Percentiles rank a stretch among this genome's conserved stretches.
phyloP scores from a whole-genome alignment of 495 filamentous ascomycete species.

The Emericellopsis terricola region DNA sequence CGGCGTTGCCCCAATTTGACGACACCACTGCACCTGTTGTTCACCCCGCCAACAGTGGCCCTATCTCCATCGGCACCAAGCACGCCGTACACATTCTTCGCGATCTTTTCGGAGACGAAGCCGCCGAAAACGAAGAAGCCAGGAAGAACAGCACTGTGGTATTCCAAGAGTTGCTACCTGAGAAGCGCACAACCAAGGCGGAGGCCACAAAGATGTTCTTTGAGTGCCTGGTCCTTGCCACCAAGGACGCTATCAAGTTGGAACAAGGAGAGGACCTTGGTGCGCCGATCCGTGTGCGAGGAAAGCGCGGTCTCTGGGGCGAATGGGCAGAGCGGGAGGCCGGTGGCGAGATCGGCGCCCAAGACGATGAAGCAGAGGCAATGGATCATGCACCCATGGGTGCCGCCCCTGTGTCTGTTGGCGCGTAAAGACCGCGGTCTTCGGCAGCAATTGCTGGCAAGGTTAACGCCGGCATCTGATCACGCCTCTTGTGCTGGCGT shows the following conservation, averaged over 20 bases:
- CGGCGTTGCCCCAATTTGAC: slow-evolving; percentile 42
- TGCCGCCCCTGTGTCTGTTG: slow-evolving; percentile 14
- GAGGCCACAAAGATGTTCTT: slow-evolving; percentile 99
- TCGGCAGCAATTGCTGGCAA: slow-evolving; percentile 15
- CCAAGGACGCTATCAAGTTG: slow-evolving; percentile 96
- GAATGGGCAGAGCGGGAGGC: slow-evolving; percentile 82
- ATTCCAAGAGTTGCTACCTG: slow-evolving; percentile 85
- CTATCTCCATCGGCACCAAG: slow-evolving; percentile 76
- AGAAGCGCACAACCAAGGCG: slow-evolving; percentile 52
- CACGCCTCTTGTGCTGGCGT: too few relatives aligned
- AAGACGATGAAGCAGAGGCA: slow-evolving; percentile 16
- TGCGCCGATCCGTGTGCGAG: slow-evolving; percentile 58
- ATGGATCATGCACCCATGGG: too few relatives aligned
- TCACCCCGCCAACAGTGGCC: slow-evolving; percentile 53
- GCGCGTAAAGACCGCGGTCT: too few relatives aligned
- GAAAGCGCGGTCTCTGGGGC: slow-evolving; percentile 86
- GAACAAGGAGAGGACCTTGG: slow-evolving; percentile 71
- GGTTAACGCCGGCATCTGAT: slow-evolving; percentile 6
- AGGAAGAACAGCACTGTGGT: slow-evolving; percentile 61
- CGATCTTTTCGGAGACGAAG: slow-evolving; percentile 57
- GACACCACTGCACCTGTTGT: slow-evolving; percentile 58
- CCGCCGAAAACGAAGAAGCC: slow-evolving; percentile 37
- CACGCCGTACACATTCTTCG: slow-evolving; percentile 90
- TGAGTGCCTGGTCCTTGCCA: slow-evolving; percentile 84
- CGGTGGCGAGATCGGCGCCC: slow-evolving; percentile 31